Evolutionary conservation across 306 rosid species (phyloP), one percentile per base, ranked within the genome.

Genomic region (Sesbania bispinosa): DNA sequence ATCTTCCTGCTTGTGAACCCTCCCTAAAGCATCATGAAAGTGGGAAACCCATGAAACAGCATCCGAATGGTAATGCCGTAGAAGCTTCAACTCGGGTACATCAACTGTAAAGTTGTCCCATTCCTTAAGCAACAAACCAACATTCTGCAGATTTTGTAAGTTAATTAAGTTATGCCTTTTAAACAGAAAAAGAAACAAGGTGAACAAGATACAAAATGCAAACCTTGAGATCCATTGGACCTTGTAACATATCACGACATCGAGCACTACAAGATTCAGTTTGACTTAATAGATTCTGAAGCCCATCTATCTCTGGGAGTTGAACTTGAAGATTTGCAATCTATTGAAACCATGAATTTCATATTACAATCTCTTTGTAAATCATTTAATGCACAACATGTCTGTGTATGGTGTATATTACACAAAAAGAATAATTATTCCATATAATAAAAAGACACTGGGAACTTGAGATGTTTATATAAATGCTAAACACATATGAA

Each of bases 151-250:
- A 78, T 36, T 65, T 69, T 30, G 63, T 51, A 51, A 43, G 59
- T 79, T 53, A 54, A 72, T 67, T 58, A 78, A 43, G 57, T 33
- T 24, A 47, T 50, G 59, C 16, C 36, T 78, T 73, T 73, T 33
- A 67, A 59, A 64, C 33, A 69, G 33, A 52, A 32, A 41, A 53
- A 57, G 4, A 46, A 55, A 35, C n/a, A 65, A 53, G 62, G 63
- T 16, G 6, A 60, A 43, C 35, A 15, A 30, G 63, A 42, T 13
- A 63, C 51, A 72, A 33, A n/a, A 67, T 42, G 61, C 81, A 77
- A 68, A 94, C 98, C 98, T 94, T 79, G 36, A 87, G 81, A 65
- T 61, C 75, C 81, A 90, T 83, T 73, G 89, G 83, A 59, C 89
- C 85, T 67, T 83, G 73, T 81, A 89, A 73, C 45, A 89, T 77